These are phyloP conservation scores for Nigrospora osmanthi DNA, from an alignment of 2,329 filamentous ascomycete genomes.

Conservation along the genomic window DNA sequence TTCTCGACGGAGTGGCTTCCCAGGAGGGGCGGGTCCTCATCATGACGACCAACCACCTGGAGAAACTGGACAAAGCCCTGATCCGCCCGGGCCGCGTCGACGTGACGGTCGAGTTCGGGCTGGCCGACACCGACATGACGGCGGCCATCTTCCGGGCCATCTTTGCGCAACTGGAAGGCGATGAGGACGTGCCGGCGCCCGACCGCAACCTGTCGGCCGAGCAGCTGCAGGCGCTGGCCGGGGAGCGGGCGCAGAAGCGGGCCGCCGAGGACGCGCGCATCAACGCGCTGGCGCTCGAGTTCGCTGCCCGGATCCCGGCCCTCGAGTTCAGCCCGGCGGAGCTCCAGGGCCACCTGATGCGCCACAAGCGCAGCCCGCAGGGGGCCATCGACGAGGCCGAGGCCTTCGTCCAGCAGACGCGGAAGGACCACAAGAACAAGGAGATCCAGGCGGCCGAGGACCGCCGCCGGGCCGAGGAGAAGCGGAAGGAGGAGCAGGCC, in stretches of 20 bases:
- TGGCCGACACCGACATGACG: slow-evolving; percentile 44
- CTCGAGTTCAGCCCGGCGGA: slow-evolving; percentile 53
- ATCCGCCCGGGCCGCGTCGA: slow-evolving; percentile 57
- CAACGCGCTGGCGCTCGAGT: slow-evolving; percentile 36
- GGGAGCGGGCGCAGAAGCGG: slow-evolving; percentile 22
- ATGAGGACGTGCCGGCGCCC: slow-evolving; percentile 24
- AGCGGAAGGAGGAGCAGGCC: slow-evolving; percentile 16
- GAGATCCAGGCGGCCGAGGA: slow-evolving; percentile 22
- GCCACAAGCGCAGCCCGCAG: slow-evolving; percentile 44
- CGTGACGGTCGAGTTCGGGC: slow-evolving; percentile 48
- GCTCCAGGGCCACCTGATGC: slow-evolving; percentile 50
- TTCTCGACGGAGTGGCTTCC: slow-evolving; percentile 65
- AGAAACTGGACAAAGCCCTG: slow-evolving; percentile 53
- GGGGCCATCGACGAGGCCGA: slow-evolving; percentile 37
- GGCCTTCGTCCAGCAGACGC: slow-evolving; percentile 40
- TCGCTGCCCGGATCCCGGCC: slow-evolving; percentile 42
- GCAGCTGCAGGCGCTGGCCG: slow-evolving; percentile 14
- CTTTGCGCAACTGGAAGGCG: slow-evolving; percentile 43
- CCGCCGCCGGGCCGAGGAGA: slow-evolving; percentile 18
- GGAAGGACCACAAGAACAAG: slow-evolving; percentile 30
- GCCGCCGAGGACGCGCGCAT: slow-evolving; percentile 30
- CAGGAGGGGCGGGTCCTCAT: slow-evolving; percentile 56
- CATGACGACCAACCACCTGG: slow-evolving; percentile 59
- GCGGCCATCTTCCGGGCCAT: slow-evolving; percentile 50
- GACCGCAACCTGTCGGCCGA: slow-evolving; percentile 18